Conservation (phyloP, 2,329 filamentous ascomycete species). For the Penicillium sp. region DNA sequence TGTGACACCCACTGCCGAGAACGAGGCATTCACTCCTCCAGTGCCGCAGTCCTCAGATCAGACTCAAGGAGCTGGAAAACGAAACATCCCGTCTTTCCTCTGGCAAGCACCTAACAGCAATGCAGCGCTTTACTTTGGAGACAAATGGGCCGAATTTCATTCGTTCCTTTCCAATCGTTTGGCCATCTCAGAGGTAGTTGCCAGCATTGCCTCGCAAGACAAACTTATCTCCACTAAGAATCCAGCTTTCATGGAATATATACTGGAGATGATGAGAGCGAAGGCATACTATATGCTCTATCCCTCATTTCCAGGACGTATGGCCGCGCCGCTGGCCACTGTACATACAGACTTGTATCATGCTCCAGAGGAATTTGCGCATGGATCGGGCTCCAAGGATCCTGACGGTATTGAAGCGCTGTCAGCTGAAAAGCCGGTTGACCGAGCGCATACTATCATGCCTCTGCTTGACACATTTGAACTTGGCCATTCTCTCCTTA, state of each 20-base stretch:
- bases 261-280: slow-evolving; percentile 72
- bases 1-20: slow-evolving; percentile 56
- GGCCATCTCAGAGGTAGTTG: slow-evolving; percentile 26
- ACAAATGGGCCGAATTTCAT: slow-evolving; percentile 85
- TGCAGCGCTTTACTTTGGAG: slow-evolving; percentile 77
- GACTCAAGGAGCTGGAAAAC: slow-evolving; percentile 28
- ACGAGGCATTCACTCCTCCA: slow-evolving; percentile 55
- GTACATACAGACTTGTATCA: slow-evolving; percentile 75
- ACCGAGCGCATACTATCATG: slow-evolving; percentile 49
- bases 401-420: slow-evolving; percentile 10
- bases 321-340: slow-evolving; percentile 62
- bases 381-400: not conserved
- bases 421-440: slow-evolving; percentile 27
- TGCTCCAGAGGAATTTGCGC: slow-evolving; percentile 65
- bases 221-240: slow-evolving; percentile 68
- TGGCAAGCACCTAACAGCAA: slow-evolving; percentile 85
- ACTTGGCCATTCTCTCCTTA: slow-evolving; percentile 49
- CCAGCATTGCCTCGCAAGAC: slow-evolving; percentile 18
- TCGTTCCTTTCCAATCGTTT: slow-evolving; percentile 71
- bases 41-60: too few relatives aligned
- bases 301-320: slow-evolving; percentile 57
- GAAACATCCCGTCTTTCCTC: slow-evolving; percentile 62
- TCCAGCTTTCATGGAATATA: slow-evolving; percentile 76
- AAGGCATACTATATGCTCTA: slow-evolving; percentile 80
- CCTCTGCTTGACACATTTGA: slow-evolving; percentile 49